phyloP scores from a whole-genome alignment of 2,329 filamentous ascomycete genomes.

The Aspergillus aculeatinus region DNA sequence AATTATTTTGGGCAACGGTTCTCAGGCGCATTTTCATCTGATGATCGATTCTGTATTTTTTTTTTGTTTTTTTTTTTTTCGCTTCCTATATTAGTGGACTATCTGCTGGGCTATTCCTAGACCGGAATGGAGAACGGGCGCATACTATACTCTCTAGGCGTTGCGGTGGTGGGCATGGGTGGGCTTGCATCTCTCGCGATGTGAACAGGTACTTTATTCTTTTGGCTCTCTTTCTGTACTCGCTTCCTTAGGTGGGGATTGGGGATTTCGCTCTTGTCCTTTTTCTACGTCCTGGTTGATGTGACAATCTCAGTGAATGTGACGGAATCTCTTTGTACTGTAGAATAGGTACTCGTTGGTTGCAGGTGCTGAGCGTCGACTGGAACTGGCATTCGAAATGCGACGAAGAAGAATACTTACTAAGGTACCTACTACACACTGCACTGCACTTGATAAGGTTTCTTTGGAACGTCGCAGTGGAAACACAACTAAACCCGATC shows the following conservation, averaged over 20 bases:
- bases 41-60: conserved; percentile 1
- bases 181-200: conserved; percentile 24
- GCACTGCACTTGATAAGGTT: not conserved
- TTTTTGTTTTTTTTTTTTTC: conserved; percentile 13
- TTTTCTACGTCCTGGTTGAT: not conserved
- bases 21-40: conserved; percentile 3
- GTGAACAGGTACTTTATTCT: conserved; percentile 18
- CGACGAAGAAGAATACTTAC: not conserved
- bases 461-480: not conserved
- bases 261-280: no score
- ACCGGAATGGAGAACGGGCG: conserved; percentile 27
- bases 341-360: not conserved
- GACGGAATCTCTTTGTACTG: not conserved
- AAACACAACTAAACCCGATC: conserved; percentile 11
- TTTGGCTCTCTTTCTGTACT: conserved; percentile 3
- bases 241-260: not conserved
- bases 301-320: no score
- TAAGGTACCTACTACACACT: no score
- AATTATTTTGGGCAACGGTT: not conserved
- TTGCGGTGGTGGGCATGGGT: conserved; percentile 24
- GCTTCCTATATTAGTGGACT: conserved; percentile 21
- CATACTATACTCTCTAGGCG: conserved; percentile 24
- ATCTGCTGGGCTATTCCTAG: conserved; percentile 30
- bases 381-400: not conserved
- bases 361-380: not conserved